Percentiles rank a stretch among this genome's conserved stretches.
Conservation (phyloP, 2,329 filamentous ascomycete genomes). For the Aureobasidium sp. region DNA sequence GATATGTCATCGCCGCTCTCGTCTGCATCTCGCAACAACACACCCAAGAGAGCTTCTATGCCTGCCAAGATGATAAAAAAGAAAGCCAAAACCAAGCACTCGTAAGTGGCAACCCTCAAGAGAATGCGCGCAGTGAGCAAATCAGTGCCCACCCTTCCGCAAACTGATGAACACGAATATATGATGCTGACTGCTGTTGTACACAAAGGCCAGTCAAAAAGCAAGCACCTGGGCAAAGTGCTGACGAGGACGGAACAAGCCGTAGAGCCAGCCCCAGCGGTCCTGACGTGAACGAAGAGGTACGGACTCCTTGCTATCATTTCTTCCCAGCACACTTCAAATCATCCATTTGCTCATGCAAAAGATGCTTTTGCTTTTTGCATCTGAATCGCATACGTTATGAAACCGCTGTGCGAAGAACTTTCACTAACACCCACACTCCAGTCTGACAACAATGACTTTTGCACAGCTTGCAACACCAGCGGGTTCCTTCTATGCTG, state of each 20-base stretch:
- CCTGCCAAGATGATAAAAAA: conserved; percentile 21
- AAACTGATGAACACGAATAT: background rate
- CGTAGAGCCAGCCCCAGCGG: conserved; percentile 54
- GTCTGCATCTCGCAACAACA: conserved; percentile 24
- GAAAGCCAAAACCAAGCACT: conserved; percentile 31
- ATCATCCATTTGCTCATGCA: conserved; percentile 25
- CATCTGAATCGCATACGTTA: background rate
- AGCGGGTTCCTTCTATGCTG: conserved; percentile 85
- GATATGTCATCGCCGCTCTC: conserved; percentile 23
- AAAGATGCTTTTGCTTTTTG: background rate
- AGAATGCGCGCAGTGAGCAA: background rate
- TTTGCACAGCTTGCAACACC: conserved; percentile 76
- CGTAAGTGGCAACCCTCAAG: conserved; percentile 24
- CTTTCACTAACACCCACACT: conserved; percentile 32
- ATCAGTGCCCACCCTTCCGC: background rate
- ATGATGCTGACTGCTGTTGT: background rate
- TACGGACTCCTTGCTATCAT: conserved; percentile 40
- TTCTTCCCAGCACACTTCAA: conserved; percentile 29
- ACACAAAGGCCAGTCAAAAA: conserved; percentile 63
- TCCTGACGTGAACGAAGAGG: conserved; percentile 49
- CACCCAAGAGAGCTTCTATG: conserved; percentile 21
- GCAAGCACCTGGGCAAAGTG: conserved; percentile 58
- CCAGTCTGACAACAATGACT: conserved; percentile 67
- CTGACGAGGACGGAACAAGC: conserved; percentile 56
- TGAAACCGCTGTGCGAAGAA: background rate